A percentile compares a stretch with the other conserved stretches of the same genome.
These are phyloP conservation scores for Closterium sp. DNA, from an alignment of 139 green algal genomes.

Conservation along the genomic window DNA sequence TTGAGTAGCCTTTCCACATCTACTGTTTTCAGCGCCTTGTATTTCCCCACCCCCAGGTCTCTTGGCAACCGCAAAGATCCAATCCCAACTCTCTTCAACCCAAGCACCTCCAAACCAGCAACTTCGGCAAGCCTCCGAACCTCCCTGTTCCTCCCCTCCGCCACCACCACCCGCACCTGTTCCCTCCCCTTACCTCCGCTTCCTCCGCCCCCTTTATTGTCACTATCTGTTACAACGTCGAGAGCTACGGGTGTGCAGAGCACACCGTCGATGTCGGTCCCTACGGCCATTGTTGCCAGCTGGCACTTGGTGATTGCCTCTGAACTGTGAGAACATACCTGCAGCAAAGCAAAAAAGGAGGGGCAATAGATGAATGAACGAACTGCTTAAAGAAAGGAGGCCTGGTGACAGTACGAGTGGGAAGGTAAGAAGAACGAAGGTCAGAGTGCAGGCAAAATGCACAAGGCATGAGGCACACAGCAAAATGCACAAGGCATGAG, in stretches of 20 bases:
- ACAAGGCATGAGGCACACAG: too few relatives aligned
- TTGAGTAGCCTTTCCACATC: neutral
- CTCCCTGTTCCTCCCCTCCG: constrained; percentile 25
- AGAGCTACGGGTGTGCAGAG: neutral
- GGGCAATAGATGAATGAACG: too few relatives aligned
- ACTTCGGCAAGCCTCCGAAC: constrained; percentile 15
- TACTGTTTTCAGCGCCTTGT: neutral
- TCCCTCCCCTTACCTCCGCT: neutral
- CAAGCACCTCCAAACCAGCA: constrained; percentile 21
- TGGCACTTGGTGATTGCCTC: constrained; percentile 7
- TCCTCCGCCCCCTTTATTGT: neutral
- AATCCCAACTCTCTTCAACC: neutral
- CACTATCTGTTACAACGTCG: neutral
- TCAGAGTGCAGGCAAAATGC: too few relatives aligned
- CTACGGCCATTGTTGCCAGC: constrained; percentile 7
- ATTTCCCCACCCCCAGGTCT: neutral
- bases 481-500: too few relatives aligned
- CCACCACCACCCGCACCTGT: constrained; percentile 22
- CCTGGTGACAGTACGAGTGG: too few relatives aligned
- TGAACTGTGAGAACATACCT: constrained; percentile 24
- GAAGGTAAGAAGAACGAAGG: too few relatives aligned
- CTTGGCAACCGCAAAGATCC: neutral
- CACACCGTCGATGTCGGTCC: constrained; percentile 13
- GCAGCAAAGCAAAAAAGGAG: neutral
- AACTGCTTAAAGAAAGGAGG: too few relatives aligned